These are phyloP conservation scores for Septoria linicola DNA, from an alignment of 2,329 filamentous ascomycete species.

Conservation along the genomic window DNA sequence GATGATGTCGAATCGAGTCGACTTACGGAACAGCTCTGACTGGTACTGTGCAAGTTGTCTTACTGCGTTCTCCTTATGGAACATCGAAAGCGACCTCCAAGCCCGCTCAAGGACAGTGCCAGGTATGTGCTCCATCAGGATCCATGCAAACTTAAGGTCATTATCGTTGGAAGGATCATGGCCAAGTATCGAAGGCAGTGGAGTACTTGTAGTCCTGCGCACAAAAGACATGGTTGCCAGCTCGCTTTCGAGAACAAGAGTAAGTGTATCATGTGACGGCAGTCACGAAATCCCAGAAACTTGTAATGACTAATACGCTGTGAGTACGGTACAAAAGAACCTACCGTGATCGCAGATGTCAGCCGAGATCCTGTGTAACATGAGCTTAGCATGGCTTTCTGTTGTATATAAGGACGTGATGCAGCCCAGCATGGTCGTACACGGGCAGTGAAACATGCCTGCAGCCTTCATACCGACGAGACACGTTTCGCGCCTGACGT, in stretches of 20 bases:
- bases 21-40: background rate
- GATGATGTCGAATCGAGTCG: background rate
- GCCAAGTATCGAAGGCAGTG: constrained; percentile 7
- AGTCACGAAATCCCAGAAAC: no score
- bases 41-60: background rate
- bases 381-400: no score
- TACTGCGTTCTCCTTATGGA: constrained; percentile 7
- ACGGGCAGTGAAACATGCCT: no score
- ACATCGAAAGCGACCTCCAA: constrained; percentile 8
- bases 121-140: constrained; percentile 15
- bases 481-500: no score
- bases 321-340: no score
- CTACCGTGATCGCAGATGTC: no score
- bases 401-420: no score
- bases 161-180: constrained; percentile 13
- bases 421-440: no score
- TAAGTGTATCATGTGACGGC: no score
- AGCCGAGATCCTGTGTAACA: no score
- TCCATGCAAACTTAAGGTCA: constrained; percentile 9
- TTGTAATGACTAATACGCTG: no score
- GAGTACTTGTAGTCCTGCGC: constrained; percentile 2
- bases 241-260: constrained; percentile 16
- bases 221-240: constrained; percentile 19
- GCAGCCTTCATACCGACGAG: no score
- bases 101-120: background rate